phyloP scores from a whole-genome alignment of 768 basidiomycete genomes.

The Leucogyrophana mollusca region DNA sequence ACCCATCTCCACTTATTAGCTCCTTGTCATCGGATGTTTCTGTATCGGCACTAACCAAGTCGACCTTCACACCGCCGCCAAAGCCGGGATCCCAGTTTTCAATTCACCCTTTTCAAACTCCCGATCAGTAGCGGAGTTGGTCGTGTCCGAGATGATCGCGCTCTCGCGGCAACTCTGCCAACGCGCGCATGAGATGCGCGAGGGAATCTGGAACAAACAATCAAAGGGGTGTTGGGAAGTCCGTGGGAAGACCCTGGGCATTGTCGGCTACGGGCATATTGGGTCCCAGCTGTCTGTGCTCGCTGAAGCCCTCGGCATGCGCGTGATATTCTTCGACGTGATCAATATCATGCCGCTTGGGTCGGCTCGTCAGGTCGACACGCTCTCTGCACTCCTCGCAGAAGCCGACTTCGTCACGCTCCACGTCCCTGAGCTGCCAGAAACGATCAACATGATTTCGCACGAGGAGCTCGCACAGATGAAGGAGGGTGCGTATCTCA shows the following conservation, averaged over 20 bases:
- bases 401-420: conserved; percentile 93
- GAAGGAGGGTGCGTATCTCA: conserved; percentile 93
- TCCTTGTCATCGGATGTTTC: conserved; percentile 96
- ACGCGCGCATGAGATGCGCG: conserved; percentile 81
- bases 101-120: conserved; percentile 99
- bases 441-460: conserved; percentile 94
- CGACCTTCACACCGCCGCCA: conserved; percentile 79
- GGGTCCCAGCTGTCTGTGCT: conserved; percentile 96
- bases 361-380: conserved; percentile 86
- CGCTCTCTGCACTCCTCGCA: conserved; percentile 67
- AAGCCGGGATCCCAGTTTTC: conserved; percentile 94
- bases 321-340: conserved; percentile 93
- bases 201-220: conserved; percentile 97
- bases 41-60: conserved; percentile 99
- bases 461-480: conserved; percentile 75
- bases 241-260: conserved; percentile 96
- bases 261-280: conserved; percentile 98
- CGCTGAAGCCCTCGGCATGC: conserved; percentile 93
- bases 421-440: conserved; percentile 94
- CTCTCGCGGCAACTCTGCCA: conserved; percentile 94
- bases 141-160: conserved; percentile 89
- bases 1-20: conserved; percentile 42
- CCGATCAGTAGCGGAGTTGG: conserved; percentile 97
- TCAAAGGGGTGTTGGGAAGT: conserved; percentile 98
- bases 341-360: conserved; percentile 98